Conservation (phyloP, 2,329 filamentous ascomycete genomes). For the Saccharata proteae region DNA sequence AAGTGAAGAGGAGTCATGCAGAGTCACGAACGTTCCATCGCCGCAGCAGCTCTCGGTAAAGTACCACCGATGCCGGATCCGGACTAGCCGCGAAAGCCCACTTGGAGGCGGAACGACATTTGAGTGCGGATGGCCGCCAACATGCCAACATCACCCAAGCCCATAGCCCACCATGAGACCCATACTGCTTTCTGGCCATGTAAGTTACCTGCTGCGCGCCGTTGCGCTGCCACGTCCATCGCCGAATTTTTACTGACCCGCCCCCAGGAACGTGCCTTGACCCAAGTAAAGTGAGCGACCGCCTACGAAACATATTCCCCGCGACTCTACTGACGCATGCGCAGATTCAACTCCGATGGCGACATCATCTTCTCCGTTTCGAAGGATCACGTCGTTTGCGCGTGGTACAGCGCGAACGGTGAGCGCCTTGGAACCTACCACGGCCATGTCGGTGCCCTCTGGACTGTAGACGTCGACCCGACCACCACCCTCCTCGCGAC, state of each 20-base stretch:
- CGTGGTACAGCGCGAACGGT: conserved; percentile 95
- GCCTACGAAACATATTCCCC: conserved; percentile 1
- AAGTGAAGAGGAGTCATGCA: background rate
- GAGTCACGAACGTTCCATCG: background rate
- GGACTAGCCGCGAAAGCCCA: conserved; percentile 9
- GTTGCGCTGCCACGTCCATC: conserved; percentile 11
- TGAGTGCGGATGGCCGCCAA: conserved; percentile 7
- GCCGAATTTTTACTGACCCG: too few relatives aligned
- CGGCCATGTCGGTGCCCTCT: conserved; percentile 94
- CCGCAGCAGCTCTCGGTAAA: background rate
- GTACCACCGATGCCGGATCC: background rate
- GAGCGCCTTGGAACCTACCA: conserved; percentile 94
- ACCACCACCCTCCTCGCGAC: conserved; percentile 85
- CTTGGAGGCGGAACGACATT: conserved; percentile 7
- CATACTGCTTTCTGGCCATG: conserved; percentile 89
- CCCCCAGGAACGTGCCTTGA: conserved; percentile 72
- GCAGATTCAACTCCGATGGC: conserved; percentile 54
- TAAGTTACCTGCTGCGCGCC: conserved; percentile 25
- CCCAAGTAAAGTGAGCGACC: conserved; percentile 66
- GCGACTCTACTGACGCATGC: conserved; percentile 1
- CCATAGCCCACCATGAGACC: conserved; percentile 60
- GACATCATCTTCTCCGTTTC: conserved; percentile 92
- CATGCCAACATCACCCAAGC: conserved; percentile 6
- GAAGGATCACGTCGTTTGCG: conserved; percentile 95
- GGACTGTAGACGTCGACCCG: conserved; percentile 95